Evolutionary conservation across 2,329 filamentous ascomycete genomes (phyloP).

Genomic region (Cylindrodendrum hubeiense): DNA sequence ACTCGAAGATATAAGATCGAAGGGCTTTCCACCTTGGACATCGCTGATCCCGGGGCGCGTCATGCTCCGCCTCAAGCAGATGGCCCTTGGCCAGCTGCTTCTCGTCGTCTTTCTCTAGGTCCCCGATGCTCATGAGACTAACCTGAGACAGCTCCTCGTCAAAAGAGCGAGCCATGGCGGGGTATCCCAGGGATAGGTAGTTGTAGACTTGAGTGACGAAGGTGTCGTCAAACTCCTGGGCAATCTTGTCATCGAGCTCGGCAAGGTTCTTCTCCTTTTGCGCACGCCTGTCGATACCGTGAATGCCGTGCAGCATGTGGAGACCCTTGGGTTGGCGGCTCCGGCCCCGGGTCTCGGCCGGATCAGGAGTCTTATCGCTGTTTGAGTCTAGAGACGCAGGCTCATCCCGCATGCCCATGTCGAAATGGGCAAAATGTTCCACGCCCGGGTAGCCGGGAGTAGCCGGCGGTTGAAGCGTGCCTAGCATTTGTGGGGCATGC

Average conservation of each 20-base stretch:
- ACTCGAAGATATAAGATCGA: conserved; percentile 86
- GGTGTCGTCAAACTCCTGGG: conserved; percentile 79
- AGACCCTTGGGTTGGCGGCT: conserved; percentile 56
- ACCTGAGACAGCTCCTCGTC: conserved; percentile 90
- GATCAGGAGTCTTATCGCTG: conserved; percentile 30
- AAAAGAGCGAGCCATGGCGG: conserved; percentile 83
- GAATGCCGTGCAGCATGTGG: conserved; percentile 63
- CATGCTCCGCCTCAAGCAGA: conserved; percentile 69
- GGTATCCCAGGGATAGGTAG: conserved; percentile 93
- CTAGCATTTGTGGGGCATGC: conserved; percentile 62
- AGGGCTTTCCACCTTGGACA: conserved; percentile 85
- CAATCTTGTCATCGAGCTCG: conserved; percentile 66
- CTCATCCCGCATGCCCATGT: conserved; percentile 51
- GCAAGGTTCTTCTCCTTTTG: conserved; percentile 62
- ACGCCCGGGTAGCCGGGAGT: conserved; percentile 54
- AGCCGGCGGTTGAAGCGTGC: conserved; percentile 60
- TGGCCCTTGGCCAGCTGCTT: conserved; percentile 75
- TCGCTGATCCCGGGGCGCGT: conserved; percentile 63
- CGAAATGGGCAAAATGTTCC: conserved; percentile 21
- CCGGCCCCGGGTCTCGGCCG: conserved; percentile 44
- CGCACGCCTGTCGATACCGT: conserved; percentile 64
- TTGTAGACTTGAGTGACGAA: conserved; percentile 98
- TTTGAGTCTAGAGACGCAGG: conserved; percentile 47
- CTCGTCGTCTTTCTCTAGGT: conserved; percentile 80
- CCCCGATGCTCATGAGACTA: conserved; percentile 74